phyloP scores from a whole-genome alignment of 495 filamentous ascomycete genomes.

The Jackrogersella minutella region DNA sequence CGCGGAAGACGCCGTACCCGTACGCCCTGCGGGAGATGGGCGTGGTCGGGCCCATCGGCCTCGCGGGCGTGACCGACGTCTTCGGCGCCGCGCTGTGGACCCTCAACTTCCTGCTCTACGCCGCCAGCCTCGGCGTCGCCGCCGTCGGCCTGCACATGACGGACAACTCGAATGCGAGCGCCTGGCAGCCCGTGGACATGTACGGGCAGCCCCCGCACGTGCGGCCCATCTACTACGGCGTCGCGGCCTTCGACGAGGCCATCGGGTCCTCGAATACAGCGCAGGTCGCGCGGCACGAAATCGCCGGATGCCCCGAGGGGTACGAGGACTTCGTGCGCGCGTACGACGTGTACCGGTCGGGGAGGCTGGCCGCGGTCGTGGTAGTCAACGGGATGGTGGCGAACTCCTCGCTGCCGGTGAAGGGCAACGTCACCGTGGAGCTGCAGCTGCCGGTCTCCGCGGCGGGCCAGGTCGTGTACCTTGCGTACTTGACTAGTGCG shows the following conservation, averaged over 20 bases:
- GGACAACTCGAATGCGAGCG: conserved; percentile 45
- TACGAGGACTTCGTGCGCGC: conserved; percentile 43
- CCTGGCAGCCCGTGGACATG: conserved; percentile 47
- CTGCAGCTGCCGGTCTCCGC: conserved; percentile 33
- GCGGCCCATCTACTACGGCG: conserved; percentile 49
- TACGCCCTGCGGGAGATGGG: conserved; percentile 48
- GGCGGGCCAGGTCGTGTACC: conserved; percentile 34
- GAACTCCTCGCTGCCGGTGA: conserved; percentile 36
- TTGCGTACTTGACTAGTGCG: conserved; percentile 45
- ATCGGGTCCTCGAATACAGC: conserved; percentile 45
- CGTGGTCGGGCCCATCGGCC: conserved; percentile 45
- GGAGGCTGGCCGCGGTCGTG: conserved; percentile 40
- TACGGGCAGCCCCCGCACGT: conserved; percentile 42
- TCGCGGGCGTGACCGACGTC: conserved; percentile 28
- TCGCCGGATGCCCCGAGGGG: conserved; percentile 1
- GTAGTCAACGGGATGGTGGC: conserved; percentile 45
- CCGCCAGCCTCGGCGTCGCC: conserved; percentile 44
- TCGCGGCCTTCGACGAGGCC: conserved; percentile 48
- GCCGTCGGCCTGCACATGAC: conserved; percentile 53
- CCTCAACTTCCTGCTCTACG: conserved; percentile 42
- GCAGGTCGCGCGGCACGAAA: conserved; percentile 32
- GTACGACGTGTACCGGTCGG: conserved; percentile 41
- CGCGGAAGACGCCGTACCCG: conserved; percentile 37
- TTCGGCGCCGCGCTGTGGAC: conserved; percentile 42
- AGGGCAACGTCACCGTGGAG: conserved; percentile 28